Evolutionary conservation across 768 basidiomycete genomes (phyloP).

Genomic region (Rhizopogon vulgaris): DNA sequence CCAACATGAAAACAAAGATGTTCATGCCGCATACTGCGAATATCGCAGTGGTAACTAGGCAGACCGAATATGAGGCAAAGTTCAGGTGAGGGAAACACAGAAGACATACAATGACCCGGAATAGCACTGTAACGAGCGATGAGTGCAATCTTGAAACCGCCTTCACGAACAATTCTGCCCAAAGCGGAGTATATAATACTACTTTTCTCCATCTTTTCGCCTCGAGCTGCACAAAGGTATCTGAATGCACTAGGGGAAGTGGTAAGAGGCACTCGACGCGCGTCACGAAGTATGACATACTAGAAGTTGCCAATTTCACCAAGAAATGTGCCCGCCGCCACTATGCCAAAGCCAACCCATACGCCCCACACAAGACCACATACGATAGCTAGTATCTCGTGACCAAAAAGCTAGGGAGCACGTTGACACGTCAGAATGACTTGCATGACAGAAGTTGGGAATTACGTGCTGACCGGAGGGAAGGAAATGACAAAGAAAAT

Average conservation of each 20-base stretch:
- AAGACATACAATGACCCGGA: constrained; percentile 71
- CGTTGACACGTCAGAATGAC: constrained; percentile 4
- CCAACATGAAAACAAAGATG: constrained; percentile 69
- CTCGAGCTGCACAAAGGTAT: constrained; percentile 68
- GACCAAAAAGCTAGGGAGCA: constrained; percentile 69
- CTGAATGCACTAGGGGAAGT: constrained; percentile 61
- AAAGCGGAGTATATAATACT: constrained; percentile 57
- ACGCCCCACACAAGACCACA: constrained; percentile 91
- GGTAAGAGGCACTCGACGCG: constrained; percentile 8
- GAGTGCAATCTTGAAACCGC: constrained; percentile 81
- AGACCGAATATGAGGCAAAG: constrained; percentile 3
- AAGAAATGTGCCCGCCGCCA: constrained; percentile 73
- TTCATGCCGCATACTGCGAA: constrained; percentile 88
- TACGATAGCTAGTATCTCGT: constrained; percentile 84
- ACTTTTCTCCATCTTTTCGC: constrained; percentile 63
- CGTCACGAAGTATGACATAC: constrained; percentile 37
- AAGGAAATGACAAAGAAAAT: constrained; percentile 82
- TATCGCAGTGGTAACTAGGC: constrained; percentile 75
- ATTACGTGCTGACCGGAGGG: constrained; percentile 52
- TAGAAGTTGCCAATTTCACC: constrained; percentile 88
- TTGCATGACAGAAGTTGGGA: neutral
- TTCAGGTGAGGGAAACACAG: neutral
- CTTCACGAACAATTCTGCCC: constrained; percentile 70
- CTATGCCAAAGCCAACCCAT: constrained; percentile 83
- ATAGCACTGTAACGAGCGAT: constrained; percentile 77